Conservation (phyloP, 1,139 yeast genomes). For the Geotrichum klebahnii region DNA sequence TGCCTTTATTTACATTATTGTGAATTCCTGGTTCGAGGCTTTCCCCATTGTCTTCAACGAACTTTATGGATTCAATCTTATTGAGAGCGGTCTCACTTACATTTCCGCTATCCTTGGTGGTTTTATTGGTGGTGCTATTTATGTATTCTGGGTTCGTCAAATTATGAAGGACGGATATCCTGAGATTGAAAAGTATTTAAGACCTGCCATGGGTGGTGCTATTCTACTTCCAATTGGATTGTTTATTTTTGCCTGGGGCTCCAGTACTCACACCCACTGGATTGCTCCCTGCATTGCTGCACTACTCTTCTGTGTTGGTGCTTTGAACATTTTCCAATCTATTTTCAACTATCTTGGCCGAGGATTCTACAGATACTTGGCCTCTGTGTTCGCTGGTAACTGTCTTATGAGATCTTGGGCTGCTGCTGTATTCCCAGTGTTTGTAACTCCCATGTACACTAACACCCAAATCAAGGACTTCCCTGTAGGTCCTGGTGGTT, state of each 20-base stretch:
- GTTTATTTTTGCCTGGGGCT: conserved; percentile 80
- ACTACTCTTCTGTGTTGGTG: conserved; percentile 65
- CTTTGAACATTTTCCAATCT: conserved; percentile 67
- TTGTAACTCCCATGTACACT: conserved; percentile 48
- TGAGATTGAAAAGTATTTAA: conserved; percentile 22
- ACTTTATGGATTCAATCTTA: conserved; percentile 46
- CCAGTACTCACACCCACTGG: conserved; percentile 63
- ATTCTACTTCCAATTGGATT: conserved; percentile 62
- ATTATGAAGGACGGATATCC: conserved; percentile 3
- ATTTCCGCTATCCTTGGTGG: conserved; percentile 48
- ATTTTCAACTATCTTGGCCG: conserved; percentile 66
- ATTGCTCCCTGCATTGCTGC: conserved; percentile 70
- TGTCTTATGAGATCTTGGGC: conserved; percentile 49
- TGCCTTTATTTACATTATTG: conserved; percentile 51
- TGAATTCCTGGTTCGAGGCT: conserved; percentile 60
- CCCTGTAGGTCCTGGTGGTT: conserved; percentile 57
- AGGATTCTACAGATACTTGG: conserved; percentile 67
- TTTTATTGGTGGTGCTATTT: conserved; percentile 27
- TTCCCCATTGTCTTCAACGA: conserved; percentile 53
- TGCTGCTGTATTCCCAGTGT: conserved; percentile 56
- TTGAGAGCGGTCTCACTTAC: conserved; percentile 50
- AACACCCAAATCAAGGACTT: conserved; percentile 33
- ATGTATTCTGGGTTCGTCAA: conserved; percentile 16
- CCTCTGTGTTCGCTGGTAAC: conserved; percentile 56
- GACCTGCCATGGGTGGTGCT: conserved; percentile 48